Percentiles rank a stretch among this genome's conserved stretches.
These are phyloP conservation scores for Dendrobium catenatum DNA, from an alignment of 106 monocot species.

Conservation along the genomic window DNA sequence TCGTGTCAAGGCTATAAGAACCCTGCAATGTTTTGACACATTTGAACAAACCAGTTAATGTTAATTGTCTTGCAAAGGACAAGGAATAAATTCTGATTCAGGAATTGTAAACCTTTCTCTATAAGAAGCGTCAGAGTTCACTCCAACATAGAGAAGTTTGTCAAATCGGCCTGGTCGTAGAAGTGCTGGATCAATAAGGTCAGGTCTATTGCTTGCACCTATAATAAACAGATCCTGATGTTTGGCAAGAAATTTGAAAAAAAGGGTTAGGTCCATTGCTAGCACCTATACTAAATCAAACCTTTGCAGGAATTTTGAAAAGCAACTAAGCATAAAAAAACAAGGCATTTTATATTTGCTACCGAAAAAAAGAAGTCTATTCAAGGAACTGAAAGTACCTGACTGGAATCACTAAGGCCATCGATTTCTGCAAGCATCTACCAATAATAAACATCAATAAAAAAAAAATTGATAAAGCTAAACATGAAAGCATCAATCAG, in stretches of 20 bases:
- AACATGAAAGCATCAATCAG: neutral
- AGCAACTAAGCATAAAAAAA: neutral
- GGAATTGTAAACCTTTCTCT: conserved; percentile 59
- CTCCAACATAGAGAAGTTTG: conserved; percentile 92
- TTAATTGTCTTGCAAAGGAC: neutral
- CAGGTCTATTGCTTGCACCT: conserved; percentile 94
- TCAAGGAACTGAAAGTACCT: conserved; percentile 29
- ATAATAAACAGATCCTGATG: conserved; percentile 89
- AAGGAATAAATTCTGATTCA: neutral
- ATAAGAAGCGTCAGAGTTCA: conserved; percentile 70
- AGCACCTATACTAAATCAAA: neutral
- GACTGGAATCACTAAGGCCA: conserved; percentile 69
- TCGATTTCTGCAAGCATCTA: conserved; percentile 98
- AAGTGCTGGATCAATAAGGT: conserved; percentile 91
- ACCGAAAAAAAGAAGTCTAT: neutral
- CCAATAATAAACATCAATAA: conserved; percentile 4
- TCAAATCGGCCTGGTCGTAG: conserved; percentile 88
- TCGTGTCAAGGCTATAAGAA: conserved; percentile 79
- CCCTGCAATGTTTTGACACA: conserved; percentile 24
- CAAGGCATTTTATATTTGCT: neutral
- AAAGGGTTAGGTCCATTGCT: neutral
- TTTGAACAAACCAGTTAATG: neutral
- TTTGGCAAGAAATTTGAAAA: neutral
- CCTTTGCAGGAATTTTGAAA: neutral
- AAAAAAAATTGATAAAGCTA: conserved; percentile 1